Conservation (phyloP, 495 filamentous ascomycete genomes). For the Aspergillus incahuasiensis region DNA sequence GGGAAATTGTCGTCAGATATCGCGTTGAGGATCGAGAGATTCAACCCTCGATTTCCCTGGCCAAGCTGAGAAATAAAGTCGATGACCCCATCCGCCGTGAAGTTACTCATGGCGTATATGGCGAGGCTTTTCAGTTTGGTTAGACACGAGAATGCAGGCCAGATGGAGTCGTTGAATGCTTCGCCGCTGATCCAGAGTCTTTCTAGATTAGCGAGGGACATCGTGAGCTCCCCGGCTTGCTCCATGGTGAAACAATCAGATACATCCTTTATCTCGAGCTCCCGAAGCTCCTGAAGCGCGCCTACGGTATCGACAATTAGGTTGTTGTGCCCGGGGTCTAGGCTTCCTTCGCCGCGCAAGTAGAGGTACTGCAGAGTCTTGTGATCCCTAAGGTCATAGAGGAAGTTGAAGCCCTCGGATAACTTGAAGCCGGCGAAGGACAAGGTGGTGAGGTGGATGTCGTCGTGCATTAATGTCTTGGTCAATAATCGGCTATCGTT, state of each 20-base stretch:
- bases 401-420: constrained; percentile 42
- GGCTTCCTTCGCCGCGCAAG: constrained; percentile 49
- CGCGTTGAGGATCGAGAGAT: constrained; percentile 36
- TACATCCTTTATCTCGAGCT: constrained; percentile 48
- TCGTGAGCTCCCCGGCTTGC: constrained; percentile 48
- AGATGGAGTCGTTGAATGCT: constrained; percentile 48
- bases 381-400: constrained; percentile 49
- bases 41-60: constrained; percentile 29
- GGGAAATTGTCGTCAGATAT: constrained; percentile 28
- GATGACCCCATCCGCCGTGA: constrained; percentile 42
- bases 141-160: constrained; percentile 36
- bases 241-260: constrained; percentile 51
- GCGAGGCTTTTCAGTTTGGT: constrained; percentile 41
- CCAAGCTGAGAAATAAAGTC: constrained; percentile 43
- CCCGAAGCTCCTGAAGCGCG: constrained; percentile 42
- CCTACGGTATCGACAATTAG: constrained; percentile 45
- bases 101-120: constrained; percentile 43
- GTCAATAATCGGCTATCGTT: constrained; percentile 48
- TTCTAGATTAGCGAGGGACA: constrained; percentile 47
- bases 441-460: constrained; percentile 44
- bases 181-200: constrained; percentile 52
- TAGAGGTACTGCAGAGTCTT: constrained; percentile 39
- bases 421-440: constrained; percentile 45
- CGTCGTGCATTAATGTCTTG: constrained; percentile 48
- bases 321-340: constrained; percentile 42